Conservation (phyloP, 2,329 filamentous ascomycete species). For the Aspergillus calidoustus region DNA sequence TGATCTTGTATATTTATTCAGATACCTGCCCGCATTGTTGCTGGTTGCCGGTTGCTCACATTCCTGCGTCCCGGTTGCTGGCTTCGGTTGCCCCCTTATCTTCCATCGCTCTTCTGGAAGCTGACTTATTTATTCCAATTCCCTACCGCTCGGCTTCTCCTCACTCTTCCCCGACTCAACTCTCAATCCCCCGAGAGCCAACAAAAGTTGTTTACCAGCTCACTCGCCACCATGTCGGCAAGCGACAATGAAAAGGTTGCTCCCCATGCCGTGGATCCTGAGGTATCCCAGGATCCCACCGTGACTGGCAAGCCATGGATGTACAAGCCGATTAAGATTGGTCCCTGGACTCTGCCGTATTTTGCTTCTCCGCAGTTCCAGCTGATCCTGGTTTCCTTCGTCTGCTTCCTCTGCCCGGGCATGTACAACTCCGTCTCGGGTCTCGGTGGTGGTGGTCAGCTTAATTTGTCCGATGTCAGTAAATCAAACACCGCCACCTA, state of each 20-base stretch:
- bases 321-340: slow-evolving; percentile 66
- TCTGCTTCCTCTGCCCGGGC: slow-evolving; percentile 73
- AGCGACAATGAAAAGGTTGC: slow-evolving; percentile 23
- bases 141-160: slow-evolving; percentile 3
- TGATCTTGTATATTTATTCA: neutral
- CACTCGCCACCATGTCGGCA: slow-evolving; percentile 15
- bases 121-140: neutral
- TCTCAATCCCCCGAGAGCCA: neutral
- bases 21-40: slow-evolving; percentile 12
- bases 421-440: slow-evolving; percentile 73
- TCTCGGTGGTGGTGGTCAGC: slow-evolving; percentile 67
- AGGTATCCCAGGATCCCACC: slow-evolving; percentile 26
- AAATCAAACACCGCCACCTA: slow-evolving; percentile 73
- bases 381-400: slow-evolving; percentile 71
- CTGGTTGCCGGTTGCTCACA: slow-evolving; percentile 3
- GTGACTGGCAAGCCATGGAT: slow-evolving; percentile 60
- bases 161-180: neutral
- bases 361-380: slow-evolving; percentile 76
- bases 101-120: slow-evolving; percentile 13
- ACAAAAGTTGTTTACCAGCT: neutral
- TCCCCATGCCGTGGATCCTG: slow-evolving; percentile 29
- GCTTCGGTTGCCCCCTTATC: slow-evolving; percentile 1
- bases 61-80: slow-evolving; percentile 10
- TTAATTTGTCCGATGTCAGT: slow-evolving; percentile 61
- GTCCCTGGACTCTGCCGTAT: slow-evolving; percentile 61